These are phyloP conservation scores for Pyricularia sp. DNA, from an alignment of 2,329 filamentous ascomycete genomes.

Conservation along the genomic window DNA sequence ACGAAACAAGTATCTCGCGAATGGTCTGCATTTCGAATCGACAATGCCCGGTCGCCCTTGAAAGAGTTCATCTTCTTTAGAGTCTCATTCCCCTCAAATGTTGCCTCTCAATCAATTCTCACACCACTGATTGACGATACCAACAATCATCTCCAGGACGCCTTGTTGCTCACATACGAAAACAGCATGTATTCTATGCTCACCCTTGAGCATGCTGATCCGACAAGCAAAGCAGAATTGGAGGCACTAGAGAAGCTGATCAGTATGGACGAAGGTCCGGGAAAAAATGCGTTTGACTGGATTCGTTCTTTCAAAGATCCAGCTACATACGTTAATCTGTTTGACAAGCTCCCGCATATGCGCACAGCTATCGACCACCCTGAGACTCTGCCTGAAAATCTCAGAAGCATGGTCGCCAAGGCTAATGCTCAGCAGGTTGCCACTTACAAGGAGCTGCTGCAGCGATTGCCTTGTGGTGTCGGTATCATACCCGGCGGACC, in stretches of 20 bases:
- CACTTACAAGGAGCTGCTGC: slow-evolving; percentile 26
- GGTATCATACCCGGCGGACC: slow-evolving; percentile 36
- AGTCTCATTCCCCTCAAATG: background rate
- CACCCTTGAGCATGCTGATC: slow-evolving; percentile 10
- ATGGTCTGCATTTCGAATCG: background rate
- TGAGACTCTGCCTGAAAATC: slow-evolving; percentile 7
- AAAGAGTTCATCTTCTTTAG: slow-evolving; percentile 9
- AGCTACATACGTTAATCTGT: slow-evolving; percentile 11
- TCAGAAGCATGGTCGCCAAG: slow-evolving; percentile 15
- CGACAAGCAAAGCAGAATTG: slow-evolving; percentile 13
- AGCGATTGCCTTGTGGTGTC: slow-evolving; percentile 29
- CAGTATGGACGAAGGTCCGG: background rate
- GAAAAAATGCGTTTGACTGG: slow-evolving; percentile 11
- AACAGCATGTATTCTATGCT: slow-evolving; percentile 6
- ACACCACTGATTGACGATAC: background rate
- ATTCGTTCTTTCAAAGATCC: slow-evolving; percentile 13
- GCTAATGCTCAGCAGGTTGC: slow-evolving; percentile 28
- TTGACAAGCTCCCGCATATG: slow-evolving; percentile 15
- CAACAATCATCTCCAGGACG: background rate
- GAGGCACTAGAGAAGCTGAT: slow-evolving; percentile 8
- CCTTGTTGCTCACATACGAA: background rate
- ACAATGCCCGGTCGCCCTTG: background rate
- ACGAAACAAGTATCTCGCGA: background rate
- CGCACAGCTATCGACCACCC: slow-evolving; percentile 7
- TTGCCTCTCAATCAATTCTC: background rate